Evolutionary conservation across 768 basidiomycete species (phyloP), one percentile per base, ranked within the genome.

Genomic region (Calocybe indica): DNA sequence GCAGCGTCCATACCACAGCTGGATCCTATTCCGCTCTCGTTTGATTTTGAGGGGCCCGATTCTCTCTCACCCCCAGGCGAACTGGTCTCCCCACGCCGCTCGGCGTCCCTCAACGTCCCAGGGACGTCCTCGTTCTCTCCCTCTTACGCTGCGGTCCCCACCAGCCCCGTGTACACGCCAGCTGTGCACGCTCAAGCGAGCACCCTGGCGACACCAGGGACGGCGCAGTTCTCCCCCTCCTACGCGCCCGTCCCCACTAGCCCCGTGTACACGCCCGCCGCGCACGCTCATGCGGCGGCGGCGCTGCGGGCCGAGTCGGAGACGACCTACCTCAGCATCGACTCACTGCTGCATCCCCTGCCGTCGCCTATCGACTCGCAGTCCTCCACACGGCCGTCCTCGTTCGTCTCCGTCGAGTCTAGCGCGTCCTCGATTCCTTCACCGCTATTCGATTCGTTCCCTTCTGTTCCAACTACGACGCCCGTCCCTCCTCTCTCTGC

Each of bases 391-490:
- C 67, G 73, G 8, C 72, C 73, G 0, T 52, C 60, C 4, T 79
- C 81, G 2, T 76, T 75, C 73, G 62, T 69, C 48, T 80, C 77
- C 4, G 62, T 67, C 13, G 65, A 70, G 7, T 63, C 75, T 30
- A 47, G 65, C 12, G 59, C 70, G 34, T 69, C 72, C 2, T 70
- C 48, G 38, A 66, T 59, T 50, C 66, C 69, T 52, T 79, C 70
- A 51, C 79, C 66, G 43, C 55, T 73, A 22, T 75, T 87, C 37
- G 85, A 87, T 49, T 76, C 83, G 6, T 88, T 88, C 63, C 87
- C 87, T 15, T 76, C 76, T 32, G 85, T 88, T 5, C 85, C 86
- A 1, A 68, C 73, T 40, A 69, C 68, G 12, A 61, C 71, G 5
- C 75, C 77, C 1, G 41, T 48, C 10, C 58, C 55, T 33, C 49